Evolutionary conservation across 2,329 filamentous ascomycete species (phyloP), one percentile per base, ranked within the genome.

Genomic region (Phoma herbarum): DNA sequence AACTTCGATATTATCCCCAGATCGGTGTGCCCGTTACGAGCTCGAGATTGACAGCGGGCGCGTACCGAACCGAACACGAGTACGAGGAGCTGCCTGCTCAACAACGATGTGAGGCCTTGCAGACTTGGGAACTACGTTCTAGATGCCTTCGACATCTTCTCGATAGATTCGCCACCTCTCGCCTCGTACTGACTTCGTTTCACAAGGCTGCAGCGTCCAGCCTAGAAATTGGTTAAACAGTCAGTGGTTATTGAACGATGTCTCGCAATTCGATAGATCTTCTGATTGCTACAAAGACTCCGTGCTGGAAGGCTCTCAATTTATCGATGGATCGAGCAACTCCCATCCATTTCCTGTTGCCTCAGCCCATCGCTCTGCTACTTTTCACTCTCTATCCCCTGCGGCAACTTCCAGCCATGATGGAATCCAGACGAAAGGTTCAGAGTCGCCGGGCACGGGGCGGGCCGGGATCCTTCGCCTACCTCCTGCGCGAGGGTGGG

Each of bases 61-160:
- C 49, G 37, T 29, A 46, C 49, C 45, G 41, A 43, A 54, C 39
- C 50, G 45, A 45, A 49, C 29, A 59, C 44, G 49, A 59, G 41
- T 25, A 53, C 49, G 49, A 35, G 26, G 37, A 50, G 41, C 45
- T 44, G 20, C 43, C 25, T 12, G 35, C 18, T 26, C 31, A 52
- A 57, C 35, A 28, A 35, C n/a, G 16, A 22, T 52, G 22, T 48
- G 18, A 23, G 16, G 16, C 31, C 31, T 18, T n/a, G 31, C 31
- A 7, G 14, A 35, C 6, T 8, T 35, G 31, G 16, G 31, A 35
- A 35, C 6, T n/a, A 35, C 31, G 5, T 14, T 35, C 31, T n/a
- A n/a, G 16, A 8, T 1, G 20, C 18, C 11, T 20, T 22, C 20
- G 35, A 12, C 18, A 22, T 22, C 18, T 22, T 39, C 9, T 22